Conservation (phyloP, 257 asterid species). For the Solanum ossicruentum region DNA sequence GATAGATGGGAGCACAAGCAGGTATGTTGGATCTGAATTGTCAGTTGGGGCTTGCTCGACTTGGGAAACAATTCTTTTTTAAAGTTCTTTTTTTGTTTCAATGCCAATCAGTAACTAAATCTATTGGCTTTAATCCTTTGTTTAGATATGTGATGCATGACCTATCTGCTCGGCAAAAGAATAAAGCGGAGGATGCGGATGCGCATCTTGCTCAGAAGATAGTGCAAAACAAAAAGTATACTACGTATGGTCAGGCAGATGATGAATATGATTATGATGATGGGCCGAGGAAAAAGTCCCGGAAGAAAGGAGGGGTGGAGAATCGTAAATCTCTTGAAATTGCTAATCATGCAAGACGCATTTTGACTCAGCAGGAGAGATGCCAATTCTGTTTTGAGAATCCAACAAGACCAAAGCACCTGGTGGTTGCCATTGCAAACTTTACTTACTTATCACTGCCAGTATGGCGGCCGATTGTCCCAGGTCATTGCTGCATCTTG, state of each 20-base stretch:
- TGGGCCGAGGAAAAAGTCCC: conserved; percentile 53
- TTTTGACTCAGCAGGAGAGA: conserved; percentile 76
- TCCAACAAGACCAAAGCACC: conserved; percentile 81
- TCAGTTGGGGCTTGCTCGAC: not conserved
- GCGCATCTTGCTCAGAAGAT: conserved; percentile 75
- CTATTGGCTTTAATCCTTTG: not conserved
- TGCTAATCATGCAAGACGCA: conserved; percentile 39
- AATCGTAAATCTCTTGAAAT: conserved; percentile 32
- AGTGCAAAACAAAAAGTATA: conserved; percentile 46
- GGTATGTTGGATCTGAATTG: conserved; percentile 17
- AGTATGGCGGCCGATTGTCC: conserved; percentile 60
- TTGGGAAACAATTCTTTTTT: not conserved
- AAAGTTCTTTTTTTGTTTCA: not conserved
- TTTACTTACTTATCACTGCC: conserved; percentile 74
- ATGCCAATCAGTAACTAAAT: not conserved
- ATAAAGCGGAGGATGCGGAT: conserved; percentile 74
- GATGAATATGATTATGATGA: conserved; percentile 93
- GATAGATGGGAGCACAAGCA: conserved; percentile 69
- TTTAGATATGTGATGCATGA: conserved; percentile 59
- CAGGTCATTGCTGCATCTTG: conserved; percentile 81
- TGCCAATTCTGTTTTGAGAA: conserved; percentile 87
- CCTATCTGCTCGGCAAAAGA: conserved; percentile 48
- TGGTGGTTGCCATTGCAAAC: conserved; percentile 74
- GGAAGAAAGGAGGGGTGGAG: conserved; percentile 43
- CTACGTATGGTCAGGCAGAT: conserved; percentile 55